Base-by-base conservation (phyloP, 2,329 filamentous ascomycete genomes). In the Stemphylium vesicarium region DNA sequence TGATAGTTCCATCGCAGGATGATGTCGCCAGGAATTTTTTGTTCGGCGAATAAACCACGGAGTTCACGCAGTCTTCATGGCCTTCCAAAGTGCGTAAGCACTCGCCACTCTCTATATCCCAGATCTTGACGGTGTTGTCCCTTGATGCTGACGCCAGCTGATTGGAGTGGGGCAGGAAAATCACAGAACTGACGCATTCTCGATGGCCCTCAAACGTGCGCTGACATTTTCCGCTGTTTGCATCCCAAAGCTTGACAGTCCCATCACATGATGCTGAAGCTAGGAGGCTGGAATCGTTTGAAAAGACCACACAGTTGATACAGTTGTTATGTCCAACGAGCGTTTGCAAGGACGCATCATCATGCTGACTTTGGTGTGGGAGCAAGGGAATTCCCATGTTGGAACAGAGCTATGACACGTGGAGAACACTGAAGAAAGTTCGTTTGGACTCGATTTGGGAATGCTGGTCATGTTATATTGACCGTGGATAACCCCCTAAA, bases 11-110 rank as follows among this genome's bases (percentile, higher is more conserved):
- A 47, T 68, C 59, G 20, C 13, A 6, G 15, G 59, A 66, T 20
- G 13, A 60, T 10, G 63, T 66, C 22, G 57, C 65, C 15, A 68
- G 53, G 35, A 31, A 42, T 8, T 35, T 50, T n/a, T 40, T 56
- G 53, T 66, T 53, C 26, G 41, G 57, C 9, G 61, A 66, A 57
- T 68, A 65, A 11, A 56, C 53, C 24, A 71, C 53, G 10, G 37
- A 60, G 15, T 1, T 42, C 26, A 69, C 51, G 13, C 3, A 36
- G 38, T 38, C 26, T 37, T 36, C 47, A 37, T 66, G 56, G 29
- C 59, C 59, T 38, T 63, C 46, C 32, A 69, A 60, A 16, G 35
- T 53, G 20, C 48, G 22, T 16, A 48, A 7, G 24, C 43, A 53
- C 15, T 49, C 41, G 3, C 38, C 35, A 59, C 42, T 62, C 42